Evolutionary conservation across 2,329 filamentous ascomycete genomes (phyloP).

Genomic region (Xylaria sp.): DNA sequence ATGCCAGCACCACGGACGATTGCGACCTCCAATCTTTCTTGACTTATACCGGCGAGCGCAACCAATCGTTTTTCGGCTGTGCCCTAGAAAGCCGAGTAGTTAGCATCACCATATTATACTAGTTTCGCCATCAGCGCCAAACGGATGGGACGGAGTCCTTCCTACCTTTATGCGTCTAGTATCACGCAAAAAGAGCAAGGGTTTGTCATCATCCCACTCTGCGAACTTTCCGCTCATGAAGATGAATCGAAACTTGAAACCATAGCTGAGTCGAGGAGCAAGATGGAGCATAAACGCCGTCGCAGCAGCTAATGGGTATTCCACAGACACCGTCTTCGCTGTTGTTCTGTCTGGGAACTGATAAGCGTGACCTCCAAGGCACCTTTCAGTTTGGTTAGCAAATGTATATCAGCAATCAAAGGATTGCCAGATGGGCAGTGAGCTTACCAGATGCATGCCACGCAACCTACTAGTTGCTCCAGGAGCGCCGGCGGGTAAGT

Average conservation of each 20-base stretch:
- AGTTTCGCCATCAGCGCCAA: constrained; percentile 29
- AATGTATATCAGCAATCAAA: constrained; percentile 55
- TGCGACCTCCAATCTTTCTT: constrained; percentile 48
- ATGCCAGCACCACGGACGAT: constrained; percentile 52
- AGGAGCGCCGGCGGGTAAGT: constrained; percentile 58
- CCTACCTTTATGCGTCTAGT: constrained; percentile 50
- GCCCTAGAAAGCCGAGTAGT: not conserved
- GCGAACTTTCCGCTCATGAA: constrained; percentile 54
- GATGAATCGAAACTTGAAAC: constrained; percentile 54
- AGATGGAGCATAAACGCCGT: constrained; percentile 59
- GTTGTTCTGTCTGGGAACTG: not conserved
- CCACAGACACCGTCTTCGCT: not conserved
- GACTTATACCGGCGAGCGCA: constrained; percentile 41
- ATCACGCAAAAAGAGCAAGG: constrained; percentile 51
- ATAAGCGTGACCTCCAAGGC: not conserved
- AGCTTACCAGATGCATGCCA: constrained; percentile 72
- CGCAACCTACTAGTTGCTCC: constrained; percentile 59
- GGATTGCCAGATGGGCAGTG: not conserved
- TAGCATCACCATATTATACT: not conserved
- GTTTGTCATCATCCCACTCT: constrained; percentile 50
- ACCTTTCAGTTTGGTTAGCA: constrained; percentile 56
- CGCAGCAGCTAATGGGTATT: constrained; percentile 64
- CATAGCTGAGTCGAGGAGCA: constrained; percentile 43
- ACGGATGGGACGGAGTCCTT: not conserved
- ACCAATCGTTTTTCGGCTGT: constrained; percentile 52